phyloP scores from a whole-genome alignment of 768 basidiomycete species.

The Tricholoma matsutake region DNA sequence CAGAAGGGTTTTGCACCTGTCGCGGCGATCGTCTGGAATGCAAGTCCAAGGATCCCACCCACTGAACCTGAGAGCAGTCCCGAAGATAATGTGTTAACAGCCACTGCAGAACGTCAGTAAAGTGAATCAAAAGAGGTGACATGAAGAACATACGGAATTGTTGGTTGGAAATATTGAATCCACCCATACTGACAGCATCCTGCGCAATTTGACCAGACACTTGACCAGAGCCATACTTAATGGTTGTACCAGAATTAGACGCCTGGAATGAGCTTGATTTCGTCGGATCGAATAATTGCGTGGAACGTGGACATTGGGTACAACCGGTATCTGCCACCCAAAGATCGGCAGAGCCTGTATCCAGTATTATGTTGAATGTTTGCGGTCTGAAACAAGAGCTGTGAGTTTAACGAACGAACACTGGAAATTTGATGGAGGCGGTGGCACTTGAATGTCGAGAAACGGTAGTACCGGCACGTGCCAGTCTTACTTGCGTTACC shows the following conservation, averaged over 20 bases:
- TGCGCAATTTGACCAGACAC: constrained; percentile 51
- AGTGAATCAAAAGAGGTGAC: not conserved
- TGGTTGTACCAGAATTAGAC: constrained; percentile 13
- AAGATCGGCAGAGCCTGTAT: constrained; percentile 89
- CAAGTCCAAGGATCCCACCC: constrained; percentile 80
- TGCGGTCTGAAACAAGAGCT: constrained; percentile 45
- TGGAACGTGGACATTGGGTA: not conserved
- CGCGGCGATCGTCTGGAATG: constrained; percentile 56
- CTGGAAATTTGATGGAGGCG: not conserved
- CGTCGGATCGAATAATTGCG: not conserved
- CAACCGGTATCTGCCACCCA: constrained; percentile 73
- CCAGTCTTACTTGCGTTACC: no score
- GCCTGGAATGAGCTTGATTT: not conserved
- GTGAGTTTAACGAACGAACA: not conserved
- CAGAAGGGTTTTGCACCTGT: constrained; percentile 64
- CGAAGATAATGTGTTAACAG: not conserved
- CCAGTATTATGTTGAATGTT: constrained; percentile 74
- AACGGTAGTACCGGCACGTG: not conserved
- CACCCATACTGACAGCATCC: constrained; percentile 67
- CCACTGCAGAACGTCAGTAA: not conserved
- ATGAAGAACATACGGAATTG: constrained; percentile 42
- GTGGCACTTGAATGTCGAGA: not conserved
- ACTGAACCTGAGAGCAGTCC: constrained; percentile 46
- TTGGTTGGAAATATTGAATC: constrained; percentile 56
- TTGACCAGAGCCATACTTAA: constrained; percentile 69